These are phyloP conservation scores for Aspergillus saccharolyticus DNA, from an alignment of 495 filamentous ascomycete species.

Conservation along the genomic window DNA sequence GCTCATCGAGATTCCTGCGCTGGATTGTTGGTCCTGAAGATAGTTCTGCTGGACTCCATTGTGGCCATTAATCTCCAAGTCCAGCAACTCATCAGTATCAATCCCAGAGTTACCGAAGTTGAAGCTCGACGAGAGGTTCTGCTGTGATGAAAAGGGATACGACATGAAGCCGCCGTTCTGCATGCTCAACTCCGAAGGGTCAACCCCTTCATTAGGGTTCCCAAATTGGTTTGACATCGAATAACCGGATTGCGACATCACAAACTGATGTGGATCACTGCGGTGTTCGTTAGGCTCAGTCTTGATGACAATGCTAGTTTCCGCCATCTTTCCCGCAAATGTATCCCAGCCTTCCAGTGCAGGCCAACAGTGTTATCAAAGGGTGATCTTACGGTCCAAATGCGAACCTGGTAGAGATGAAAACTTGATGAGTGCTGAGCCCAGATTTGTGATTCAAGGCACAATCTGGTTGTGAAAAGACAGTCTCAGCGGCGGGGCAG, in stretches of 20 bases:
- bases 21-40: slow-evolving; percentile 41
- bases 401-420: background rate
- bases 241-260: slow-evolving; percentile 55
- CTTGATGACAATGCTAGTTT: slow-evolving; percentile 66
- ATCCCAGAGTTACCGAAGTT: slow-evolving; percentile 52
- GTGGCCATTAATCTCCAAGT: slow-evolving; percentile 46
- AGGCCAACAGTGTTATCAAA: slow-evolving; percentile 10
- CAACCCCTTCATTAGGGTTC: slow-evolving; percentile 59
- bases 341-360: slow-evolving; percentile 11
- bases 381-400: slow-evolving; percentile 22
- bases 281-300: slow-evolving; percentile 66
- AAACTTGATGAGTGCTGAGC: background rate
- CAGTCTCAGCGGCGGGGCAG: background rate
- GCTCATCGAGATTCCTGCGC: slow-evolving; percentile 42
- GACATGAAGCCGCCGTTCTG: slow-evolving; percentile 48
- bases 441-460: background rate
- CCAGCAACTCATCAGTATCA: slow-evolving; percentile 49
- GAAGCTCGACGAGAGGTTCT: slow-evolving; percentile 48
- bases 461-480: background rate
- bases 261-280: slow-evolving; percentile 45
- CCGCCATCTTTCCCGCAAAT: slow-evolving; percentile 29
- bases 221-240: slow-evolving; percentile 66
- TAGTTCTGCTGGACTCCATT: slow-evolving; percentile 43
- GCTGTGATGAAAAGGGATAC: slow-evolving; percentile 44
- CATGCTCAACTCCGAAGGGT: slow-evolving; percentile 84